Conservation (phyloP, 1,284 basidiomycete genomes). For the Gastroboletus turbinatus region DNA sequence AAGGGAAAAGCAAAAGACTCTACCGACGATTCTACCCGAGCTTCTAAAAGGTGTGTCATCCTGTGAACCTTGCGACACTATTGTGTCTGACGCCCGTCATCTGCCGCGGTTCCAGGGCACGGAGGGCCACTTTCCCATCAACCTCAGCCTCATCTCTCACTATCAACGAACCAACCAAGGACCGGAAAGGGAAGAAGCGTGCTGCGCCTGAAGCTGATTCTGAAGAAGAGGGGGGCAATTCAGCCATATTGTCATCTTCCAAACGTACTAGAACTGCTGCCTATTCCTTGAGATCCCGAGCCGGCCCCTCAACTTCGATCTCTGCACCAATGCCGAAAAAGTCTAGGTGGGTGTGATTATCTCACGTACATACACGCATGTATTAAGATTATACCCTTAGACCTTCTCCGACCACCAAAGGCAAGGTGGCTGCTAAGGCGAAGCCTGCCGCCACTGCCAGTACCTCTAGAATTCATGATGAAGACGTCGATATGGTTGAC, state of each 20-base stretch:
- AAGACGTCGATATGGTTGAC: conserved; percentile 76
- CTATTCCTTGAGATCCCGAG: conserved; percentile 68
- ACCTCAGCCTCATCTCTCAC: conserved; percentile 48
- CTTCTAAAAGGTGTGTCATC: conserved; percentile 59
- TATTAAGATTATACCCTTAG: conserved; percentile 33
- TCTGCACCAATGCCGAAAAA: conserved; percentile 70
- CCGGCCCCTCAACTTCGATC: conserved; percentile 42
- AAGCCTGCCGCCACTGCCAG: conserved; percentile 57
- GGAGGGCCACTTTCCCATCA: conserved; percentile 52
- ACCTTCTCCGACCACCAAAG: conserved; percentile 50
- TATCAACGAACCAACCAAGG: conserved; percentile 72
- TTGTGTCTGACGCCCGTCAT: conserved; percentile 24
- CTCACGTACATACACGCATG: conserved; percentile 13
- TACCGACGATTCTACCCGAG: conserved; percentile 48
- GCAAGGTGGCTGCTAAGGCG: conserved; percentile 60
- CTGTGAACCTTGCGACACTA: conserved; percentile 20
- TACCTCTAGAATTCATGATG: conserved; percentile 61
- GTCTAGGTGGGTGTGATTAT: conserved; percentile 46
- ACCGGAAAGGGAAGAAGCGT: conserved; percentile 83
- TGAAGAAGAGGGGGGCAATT: conserved; percentile 53
- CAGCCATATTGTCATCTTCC: conserved; percentile 42
- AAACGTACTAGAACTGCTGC: conserved; percentile 58
- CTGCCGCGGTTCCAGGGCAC: conserved; percentile 45
- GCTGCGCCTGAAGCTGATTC: conserved; percentile 65
- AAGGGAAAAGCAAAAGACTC: conserved; percentile 68